Evolutionary conservation across 768 basidiomycete genomes (phyloP).

Genomic region (Pleurotus pulmonarius): DNA sequence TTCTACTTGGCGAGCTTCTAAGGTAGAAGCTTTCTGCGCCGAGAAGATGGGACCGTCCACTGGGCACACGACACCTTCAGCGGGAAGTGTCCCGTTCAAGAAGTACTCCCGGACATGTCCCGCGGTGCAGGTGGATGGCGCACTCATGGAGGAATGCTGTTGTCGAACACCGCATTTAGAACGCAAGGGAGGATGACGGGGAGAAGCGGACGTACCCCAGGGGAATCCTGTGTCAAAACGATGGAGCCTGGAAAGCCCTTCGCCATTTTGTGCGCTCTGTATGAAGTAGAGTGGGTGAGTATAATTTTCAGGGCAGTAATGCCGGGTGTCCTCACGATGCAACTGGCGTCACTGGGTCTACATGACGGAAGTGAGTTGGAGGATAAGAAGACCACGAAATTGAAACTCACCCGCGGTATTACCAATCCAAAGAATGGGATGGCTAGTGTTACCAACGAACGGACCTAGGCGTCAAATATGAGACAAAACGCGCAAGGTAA

Average conservation of each 20-base stretch:
- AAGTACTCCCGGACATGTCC: too few species aligned
- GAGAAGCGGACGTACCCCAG: conserved; percentile 26
- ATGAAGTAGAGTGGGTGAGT: background rate
- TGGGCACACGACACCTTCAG: too few species aligned
- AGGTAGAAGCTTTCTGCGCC: too few species aligned
- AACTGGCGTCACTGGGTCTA: conserved; percentile 17
- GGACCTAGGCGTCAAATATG: conserved; percentile 20
- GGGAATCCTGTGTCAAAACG: conserved; percentile 37
- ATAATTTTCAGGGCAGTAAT: background rate
- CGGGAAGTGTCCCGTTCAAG: too few species aligned
- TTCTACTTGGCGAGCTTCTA: too few species aligned
- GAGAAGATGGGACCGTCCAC: conserved; percentile 16
- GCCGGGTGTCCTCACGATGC: background rate
- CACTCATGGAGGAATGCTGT: conserved; percentile 13
- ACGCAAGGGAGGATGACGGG: conserved; percentile 9
- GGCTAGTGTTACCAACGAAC: conserved; percentile 32
- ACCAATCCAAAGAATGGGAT: conserved; percentile 35
- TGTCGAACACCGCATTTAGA: conserved; percentile 14
- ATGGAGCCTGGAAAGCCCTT: conserved; percentile 31
- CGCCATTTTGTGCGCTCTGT: conserved; percentile 36
- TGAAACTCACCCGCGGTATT: conserved; percentile 30
- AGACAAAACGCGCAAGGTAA: background rate
- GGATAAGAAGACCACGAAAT: background rate
- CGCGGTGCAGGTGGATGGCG: too few species aligned
- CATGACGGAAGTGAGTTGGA: background rate